These are phyloP conservation scores for Rhynchospora breviuscula DNA, from an alignment of 176 grass and related monocot species.

Conservation along the genomic window DNA sequence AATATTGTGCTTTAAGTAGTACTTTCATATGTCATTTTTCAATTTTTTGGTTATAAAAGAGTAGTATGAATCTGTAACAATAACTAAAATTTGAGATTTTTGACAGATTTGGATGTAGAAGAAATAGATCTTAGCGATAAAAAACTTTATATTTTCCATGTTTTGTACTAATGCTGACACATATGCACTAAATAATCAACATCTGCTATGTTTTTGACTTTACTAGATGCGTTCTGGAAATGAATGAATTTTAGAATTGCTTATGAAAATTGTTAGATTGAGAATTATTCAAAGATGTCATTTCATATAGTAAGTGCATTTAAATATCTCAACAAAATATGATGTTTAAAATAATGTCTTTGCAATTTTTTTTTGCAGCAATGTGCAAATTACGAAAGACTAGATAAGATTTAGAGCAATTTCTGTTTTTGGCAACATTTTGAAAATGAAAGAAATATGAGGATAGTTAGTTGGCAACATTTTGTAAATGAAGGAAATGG, in stretches of 20 bases:
- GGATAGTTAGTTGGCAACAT: too few species aligned
- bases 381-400: too few species aligned
- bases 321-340: too few species aligned
- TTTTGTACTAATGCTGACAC: neutral
- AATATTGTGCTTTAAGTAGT: too few species aligned
- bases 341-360: too few species aligned
- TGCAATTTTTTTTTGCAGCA: too few species aligned
- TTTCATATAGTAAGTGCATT: neutral
- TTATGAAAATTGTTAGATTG: neutral
- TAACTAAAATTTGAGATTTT: neutral
- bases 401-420: too few species aligned
- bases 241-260: neutral
- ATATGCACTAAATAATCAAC: neutral
- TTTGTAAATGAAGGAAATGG: too few species aligned
- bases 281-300: neutral
- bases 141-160: neutral
- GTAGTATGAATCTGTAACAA: too few species aligned
- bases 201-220: neutral
- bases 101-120: slow-evolving; percentile 19
- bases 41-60: neutral
- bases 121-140: neutral
- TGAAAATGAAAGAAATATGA: too few species aligned
- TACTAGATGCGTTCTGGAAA: neutral
- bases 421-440: too few species aligned
- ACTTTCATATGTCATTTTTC: too few species aligned